Conservation (phyloP, 768 basidiomycete species). For the Paxillus ammoniavirescens region DNA sequence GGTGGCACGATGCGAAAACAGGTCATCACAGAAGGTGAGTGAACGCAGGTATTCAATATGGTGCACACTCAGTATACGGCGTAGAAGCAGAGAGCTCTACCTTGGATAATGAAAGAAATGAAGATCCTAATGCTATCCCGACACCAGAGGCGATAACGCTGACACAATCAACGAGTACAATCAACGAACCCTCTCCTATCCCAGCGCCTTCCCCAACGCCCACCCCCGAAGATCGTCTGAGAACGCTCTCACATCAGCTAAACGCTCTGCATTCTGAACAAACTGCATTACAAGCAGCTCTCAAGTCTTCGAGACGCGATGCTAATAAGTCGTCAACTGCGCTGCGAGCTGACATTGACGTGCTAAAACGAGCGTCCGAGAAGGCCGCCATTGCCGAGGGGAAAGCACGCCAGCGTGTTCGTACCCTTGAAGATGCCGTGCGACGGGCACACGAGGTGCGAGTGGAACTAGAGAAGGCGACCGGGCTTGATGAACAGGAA, state of each 20-base stretch:
- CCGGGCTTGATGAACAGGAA: conserved; percentile 37
- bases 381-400: conserved; percentile 73
- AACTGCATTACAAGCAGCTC: conserved; percentile 58
- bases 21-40: conserved; percentile 65
- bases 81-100: conserved; percentile 22
- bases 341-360: conserved; percentile 81
- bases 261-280: conserved; percentile 62
- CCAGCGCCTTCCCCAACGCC: conserved; percentile 29
- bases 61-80: conserved; percentile 3
- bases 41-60: conserved; percentile 9
- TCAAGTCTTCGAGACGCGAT: conserved; percentile 79
- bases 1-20: conserved; percentile 60
- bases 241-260: conserved; percentile 68
- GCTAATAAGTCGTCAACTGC: conserved; percentile 81
- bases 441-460: conserved; percentile 69
- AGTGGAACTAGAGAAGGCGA: conserved; percentile 41
- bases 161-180: conserved; percentile 30
- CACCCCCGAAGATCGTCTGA: conserved; percentile 65
- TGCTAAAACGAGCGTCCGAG: conserved; percentile 78
- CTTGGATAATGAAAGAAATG: conserved; percentile 21
- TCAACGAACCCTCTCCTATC: conserved; percentile 11
- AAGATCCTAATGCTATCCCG: conserved; percentile 12
- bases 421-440: conserved; percentile 86
- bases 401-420: conserved; percentile 80
- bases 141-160: conserved; percentile 6